phyloP scores from a whole-genome alignment of 768 basidiomycete genomes.

The Chalciporus pseudorubinellus region DNA sequence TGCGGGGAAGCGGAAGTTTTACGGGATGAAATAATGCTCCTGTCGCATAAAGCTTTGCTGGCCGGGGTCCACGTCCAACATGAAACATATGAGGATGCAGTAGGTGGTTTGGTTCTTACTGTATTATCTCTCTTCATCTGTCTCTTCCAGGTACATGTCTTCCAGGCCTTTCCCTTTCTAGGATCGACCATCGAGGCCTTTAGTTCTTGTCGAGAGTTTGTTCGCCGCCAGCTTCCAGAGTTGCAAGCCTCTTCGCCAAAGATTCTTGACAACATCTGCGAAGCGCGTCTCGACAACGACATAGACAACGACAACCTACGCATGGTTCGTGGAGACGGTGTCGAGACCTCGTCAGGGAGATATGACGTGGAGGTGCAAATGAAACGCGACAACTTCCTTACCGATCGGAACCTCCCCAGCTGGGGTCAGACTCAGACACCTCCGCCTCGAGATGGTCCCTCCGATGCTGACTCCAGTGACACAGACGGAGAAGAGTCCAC shows the following conservation, averaged over 20 bases:
- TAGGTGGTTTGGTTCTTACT: constrained; percentile 37
- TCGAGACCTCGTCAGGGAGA: constrained; percentile 45
- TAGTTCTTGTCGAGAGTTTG: constrained; percentile 67
- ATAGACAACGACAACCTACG: constrained; percentile 65
- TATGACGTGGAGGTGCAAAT: constrained; percentile 41
- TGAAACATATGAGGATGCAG: constrained; percentile 89
- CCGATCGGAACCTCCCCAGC: constrained; percentile 46
- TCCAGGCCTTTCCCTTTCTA: constrained; percentile 85
- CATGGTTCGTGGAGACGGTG: constrained; percentile 74
- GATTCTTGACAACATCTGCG: constrained; percentile 50
- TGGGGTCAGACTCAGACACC: constrained; percentile 50
- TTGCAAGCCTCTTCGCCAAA: constrained; percentile 50
- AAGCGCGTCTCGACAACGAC: constrained; percentile 63
- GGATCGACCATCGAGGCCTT: constrained; percentile 64
- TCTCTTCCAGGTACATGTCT: constrained; percentile 72
- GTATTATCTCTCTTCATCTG: neutral
- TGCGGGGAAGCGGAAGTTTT: constrained; percentile 93
- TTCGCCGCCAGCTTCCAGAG: constrained; percentile 55
- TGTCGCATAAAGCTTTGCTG: constrained; percentile 90
- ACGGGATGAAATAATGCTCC: constrained; percentile 86
- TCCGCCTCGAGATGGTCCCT: constrained; percentile 2
- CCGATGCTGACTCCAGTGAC: constrained; percentile 1
- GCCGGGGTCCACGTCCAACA: constrained; percentile 85
- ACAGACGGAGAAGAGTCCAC: constrained; percentile 5
- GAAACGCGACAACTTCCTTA: constrained; percentile 19